These are phyloP conservation scores for Ciborinia camelliae DNA, from an alignment of 2,329 filamentous ascomycete genomes.

Conservation along the genomic window DNA sequence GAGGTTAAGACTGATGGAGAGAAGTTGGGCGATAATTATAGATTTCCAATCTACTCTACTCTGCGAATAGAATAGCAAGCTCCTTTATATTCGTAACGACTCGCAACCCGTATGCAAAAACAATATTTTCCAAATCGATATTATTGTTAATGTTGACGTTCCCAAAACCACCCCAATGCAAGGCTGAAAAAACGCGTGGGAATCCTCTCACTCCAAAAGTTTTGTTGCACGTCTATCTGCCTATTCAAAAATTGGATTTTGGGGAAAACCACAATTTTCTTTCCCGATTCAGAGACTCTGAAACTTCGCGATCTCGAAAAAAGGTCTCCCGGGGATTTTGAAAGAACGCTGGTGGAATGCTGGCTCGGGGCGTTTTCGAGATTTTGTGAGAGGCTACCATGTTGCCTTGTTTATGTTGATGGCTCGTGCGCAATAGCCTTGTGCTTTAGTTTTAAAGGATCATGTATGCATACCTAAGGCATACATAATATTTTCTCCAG, in stretches of 20 bases:
- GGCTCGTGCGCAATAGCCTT: background rate
- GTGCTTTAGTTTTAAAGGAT: background rate
- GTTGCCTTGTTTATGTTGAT: slow-evolving; percentile 1
- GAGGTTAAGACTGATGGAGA: background rate
- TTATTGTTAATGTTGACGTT: background rate
- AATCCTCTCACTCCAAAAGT: background rate
- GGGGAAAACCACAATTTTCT: background rate
- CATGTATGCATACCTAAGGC: slow-evolving; percentile 1
- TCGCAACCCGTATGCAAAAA: background rate
- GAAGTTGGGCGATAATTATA: background rate
- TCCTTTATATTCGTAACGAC: background rate
- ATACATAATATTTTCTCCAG: slow-evolving; percentile 9
- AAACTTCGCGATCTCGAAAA: background rate
- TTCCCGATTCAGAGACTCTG: too few species aligned
- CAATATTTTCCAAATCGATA: background rate
- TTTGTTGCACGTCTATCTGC: background rate
- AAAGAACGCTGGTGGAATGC: background rate
- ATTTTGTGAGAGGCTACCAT: slow-evolving; percentile 4
- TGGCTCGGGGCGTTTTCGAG: background rate
- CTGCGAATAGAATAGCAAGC: background rate
- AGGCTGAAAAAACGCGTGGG: background rate
- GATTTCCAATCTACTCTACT: background rate
- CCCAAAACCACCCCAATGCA: background rate
- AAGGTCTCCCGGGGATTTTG: background rate
- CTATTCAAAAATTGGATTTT: background rate